Base-by-base conservation (phyloP, 306 rosid genomes). In the Cyclanthera cordifolia region DNA sequence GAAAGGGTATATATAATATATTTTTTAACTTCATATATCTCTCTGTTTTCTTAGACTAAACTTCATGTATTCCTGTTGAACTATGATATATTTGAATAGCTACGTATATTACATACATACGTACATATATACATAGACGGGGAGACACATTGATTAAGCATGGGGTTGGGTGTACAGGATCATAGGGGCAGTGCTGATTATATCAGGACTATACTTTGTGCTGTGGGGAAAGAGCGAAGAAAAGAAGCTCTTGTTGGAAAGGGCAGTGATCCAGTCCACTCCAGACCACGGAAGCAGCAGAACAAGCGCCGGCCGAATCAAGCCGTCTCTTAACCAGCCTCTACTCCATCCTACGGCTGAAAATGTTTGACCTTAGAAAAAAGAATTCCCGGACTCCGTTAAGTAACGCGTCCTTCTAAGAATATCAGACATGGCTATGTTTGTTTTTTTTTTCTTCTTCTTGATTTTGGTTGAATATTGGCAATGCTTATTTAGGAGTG, bases 151-250 rank as follows among this genome's bases (percentile, higher is more conserved):
- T 61, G 68, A 61, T 45, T 65, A 65, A 65, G 53, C 53, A 8
- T 65, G 70, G 70, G 70, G 5, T 45, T 65, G 50, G 70, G 23
- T 75, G 77, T 60, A 66, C 78, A 93, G 99, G 88, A 90, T 93
- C 49, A 87, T 93, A 52, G 99, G 99, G 71, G 99, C 99, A 58
- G 81, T 77, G 53, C 67, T 90, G 85, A 93, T 93, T 75, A 79
- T 93, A 30, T 70, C 71, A 65, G 99, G 99, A 63, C 77, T 93
- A 25, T 93, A 93, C 82, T 68, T 86, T 10, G 99, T 93, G 30
- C 63, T 93, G 79, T 93, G 96, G 96, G 99, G 99, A 4, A 93
- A 90, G 84, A 87, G 19, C 16, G 87, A 87, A 80, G 99, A 93
- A 66, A 86, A 50, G 75, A 93, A 87, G 73, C 79, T 87, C 34